Evolutionary conservation across 1,284 basidiomycete species (phyloP), one percentile per base, ranked within the genome.

Genomic region (Ustilago nuda): DNA sequence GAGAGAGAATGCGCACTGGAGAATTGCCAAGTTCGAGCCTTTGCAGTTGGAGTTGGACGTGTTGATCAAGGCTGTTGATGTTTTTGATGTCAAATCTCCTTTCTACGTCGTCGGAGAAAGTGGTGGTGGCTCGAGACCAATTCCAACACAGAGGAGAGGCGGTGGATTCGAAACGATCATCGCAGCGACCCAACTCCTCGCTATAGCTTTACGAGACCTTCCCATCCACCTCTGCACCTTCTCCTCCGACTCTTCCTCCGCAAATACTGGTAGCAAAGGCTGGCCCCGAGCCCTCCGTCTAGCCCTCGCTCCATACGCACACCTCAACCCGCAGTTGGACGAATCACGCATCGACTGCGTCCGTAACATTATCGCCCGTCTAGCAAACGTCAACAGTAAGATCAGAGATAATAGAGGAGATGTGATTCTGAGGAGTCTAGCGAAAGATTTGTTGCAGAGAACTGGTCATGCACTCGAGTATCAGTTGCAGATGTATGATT

Each of bases 321-420:
- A 30, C 3, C 50, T 53, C 36, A 15, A 61, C 9, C 56, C 72
- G 0, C n/a, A 30, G 12, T 46, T 65, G 6, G 56, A 72, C n/a
- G 0, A 19, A 17, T 15, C 19, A 0, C 65, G 69, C 37, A 51
- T 66, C 19, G n/a, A 23, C 0, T 9, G 37, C 1, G 17, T 76
- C 13, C 39, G 56, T 11, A 41, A 4, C 1, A 56, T 68, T 48
- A 45, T 71, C 33, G 19, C 43, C 0, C 32, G 41, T 1, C 60
- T 76, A 17, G 27, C 27, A 2, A 15, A 17, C 11, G 53, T 68
- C 58, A 68, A 72, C 19, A 54, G 50, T 13, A 41, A 43, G 30
- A 69, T 76, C n/a, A 43, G 62, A 2, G 73, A 76, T n/a, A 52
- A 62, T 11, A n/a, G 54, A 11, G 69, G 45, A 17, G 56, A 68